Percentiles rank a stretch among this genome's conserved stretches.
These are phyloP conservation scores for Plectosphaerella sp. DNA, from an alignment of 2,329 filamentous ascomycete species.

Conservation along the genomic window DNA sequence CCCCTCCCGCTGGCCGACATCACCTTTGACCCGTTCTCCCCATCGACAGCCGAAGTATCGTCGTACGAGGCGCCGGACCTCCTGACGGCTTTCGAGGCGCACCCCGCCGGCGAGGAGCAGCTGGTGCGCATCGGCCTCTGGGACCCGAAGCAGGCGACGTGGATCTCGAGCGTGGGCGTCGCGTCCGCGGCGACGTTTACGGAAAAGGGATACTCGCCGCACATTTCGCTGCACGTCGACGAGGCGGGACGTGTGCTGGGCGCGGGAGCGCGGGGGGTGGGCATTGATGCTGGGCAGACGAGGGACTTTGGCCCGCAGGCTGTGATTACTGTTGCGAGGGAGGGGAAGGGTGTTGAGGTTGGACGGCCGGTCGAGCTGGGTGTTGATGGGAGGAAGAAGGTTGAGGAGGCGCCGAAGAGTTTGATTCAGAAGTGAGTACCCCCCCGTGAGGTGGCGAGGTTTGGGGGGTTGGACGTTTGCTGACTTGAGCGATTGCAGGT, in stretches of 20 bases:
- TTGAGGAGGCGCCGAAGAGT: constrained; percentile 54
- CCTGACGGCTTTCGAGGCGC: constrained; percentile 51
- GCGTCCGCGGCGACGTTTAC: constrained; percentile 52
- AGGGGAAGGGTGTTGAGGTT: constrained; percentile 53
- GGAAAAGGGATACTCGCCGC: constrained; percentile 55
- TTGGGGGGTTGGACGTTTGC: constrained; percentile 13
- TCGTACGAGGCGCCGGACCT: constrained; percentile 55
- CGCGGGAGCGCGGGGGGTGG: constrained; percentile 48
- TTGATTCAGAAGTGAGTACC: constrained; percentile 60
- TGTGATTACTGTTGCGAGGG: constrained; percentile 39
- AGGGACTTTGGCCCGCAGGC: constrained; percentile 61
- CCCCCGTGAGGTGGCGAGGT: background rate
- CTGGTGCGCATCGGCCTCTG: constrained; percentile 57
- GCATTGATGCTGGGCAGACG: constrained; percentile 60
- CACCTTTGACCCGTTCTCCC: constrained; percentile 44
- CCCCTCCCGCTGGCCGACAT: constrained; percentile 51
- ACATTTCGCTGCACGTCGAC: constrained; percentile 49
- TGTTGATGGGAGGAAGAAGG: constrained; percentile 55
- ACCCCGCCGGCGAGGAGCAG: constrained; percentile 40
- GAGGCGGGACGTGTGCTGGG: constrained; percentile 40
- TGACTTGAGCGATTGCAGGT: constrained; percentile 39
- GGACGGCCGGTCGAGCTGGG: constrained; percentile 61
- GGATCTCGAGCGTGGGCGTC: constrained; percentile 53
- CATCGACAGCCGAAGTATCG: constrained; percentile 39
- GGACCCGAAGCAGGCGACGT: constrained; percentile 38